Percentiles rank a stretch among this genome's conserved stretches.
These are phyloP conservation scores for Talaromyces albobiverticillius DNA, from an alignment of 2,329 filamentous ascomycete genomes.

Conservation along the genomic window DNA sequence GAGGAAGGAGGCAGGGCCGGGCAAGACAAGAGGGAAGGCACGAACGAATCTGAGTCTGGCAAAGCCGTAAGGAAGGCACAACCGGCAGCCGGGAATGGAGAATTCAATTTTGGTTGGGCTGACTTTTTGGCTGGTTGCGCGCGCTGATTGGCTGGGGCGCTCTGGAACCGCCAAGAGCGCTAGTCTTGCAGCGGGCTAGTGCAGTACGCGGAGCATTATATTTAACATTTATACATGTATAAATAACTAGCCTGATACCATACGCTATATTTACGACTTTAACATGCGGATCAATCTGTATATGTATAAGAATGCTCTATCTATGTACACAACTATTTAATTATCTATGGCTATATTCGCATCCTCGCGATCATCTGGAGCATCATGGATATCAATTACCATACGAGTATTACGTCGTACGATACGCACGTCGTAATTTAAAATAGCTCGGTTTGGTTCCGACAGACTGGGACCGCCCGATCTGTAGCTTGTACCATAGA, in stretches of 20 bases:
- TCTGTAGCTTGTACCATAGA: too few species aligned
- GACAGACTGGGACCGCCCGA: slow-evolving; percentile 6
- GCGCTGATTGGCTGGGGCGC: neutral
- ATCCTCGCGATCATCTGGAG: too few species aligned
- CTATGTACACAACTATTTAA: too few species aligned
- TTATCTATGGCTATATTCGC: too few species aligned
- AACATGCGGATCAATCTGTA: too few species aligned
- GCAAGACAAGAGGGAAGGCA: too few species aligned
- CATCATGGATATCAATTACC: too few species aligned
- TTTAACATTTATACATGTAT: slow-evolving; percentile 1
- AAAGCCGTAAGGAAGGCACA: slow-evolving; percentile 6
- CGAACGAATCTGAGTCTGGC: neutral
- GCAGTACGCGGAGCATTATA: neutral
- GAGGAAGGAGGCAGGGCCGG: too few species aligned
- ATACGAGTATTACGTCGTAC: neutral
- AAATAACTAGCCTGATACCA: too few species aligned
- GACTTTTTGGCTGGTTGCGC: slow-evolving; percentile 3
- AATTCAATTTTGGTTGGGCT: neutral
- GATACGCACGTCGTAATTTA: neutral
- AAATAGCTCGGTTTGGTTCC: neutral
- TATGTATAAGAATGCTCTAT: too few species aligned
- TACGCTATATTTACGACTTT: too few species aligned
- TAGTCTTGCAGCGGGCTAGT: neutral
- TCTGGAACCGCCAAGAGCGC: too few species aligned
- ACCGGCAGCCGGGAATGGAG: slow-evolving; percentile 6